Evolutionary conservation across 2,329 filamentous ascomycete genomes (phyloP), one percentile per base, ranked within the genome.

Genomic region (Diplodia seriata): DNA sequence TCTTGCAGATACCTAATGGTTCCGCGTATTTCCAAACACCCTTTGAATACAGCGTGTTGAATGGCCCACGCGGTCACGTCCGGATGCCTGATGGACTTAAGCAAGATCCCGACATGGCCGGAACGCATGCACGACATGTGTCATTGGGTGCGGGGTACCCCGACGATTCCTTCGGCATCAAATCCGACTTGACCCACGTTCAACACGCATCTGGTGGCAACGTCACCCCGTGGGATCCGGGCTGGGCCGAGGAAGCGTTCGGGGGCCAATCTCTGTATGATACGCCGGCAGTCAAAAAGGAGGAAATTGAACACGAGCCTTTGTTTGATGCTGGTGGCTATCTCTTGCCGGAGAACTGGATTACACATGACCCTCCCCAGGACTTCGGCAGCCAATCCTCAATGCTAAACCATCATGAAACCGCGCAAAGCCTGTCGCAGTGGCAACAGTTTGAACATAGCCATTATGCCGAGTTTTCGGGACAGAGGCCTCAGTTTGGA

Each of bases 231-330:
- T 62, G 57, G 57, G 57, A 62, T 9, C 57, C 57, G 7, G 57
- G 57, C 15, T 62, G 57, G 57, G 57, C 57, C 15, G 57, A 62
- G 9, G 57, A 62, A 6, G 57, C 57, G 9, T 62, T 62, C 40
- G 57, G 57, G 3, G 40, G 40, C 9, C 57, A 20, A 29, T 12
- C 57, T 18, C 57, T 62, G 57, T 62, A 62, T 43, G 57, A 43
- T 2, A 14, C 11, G 50, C 26, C 50, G 14, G 23, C 9, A n/a
- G 12, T 53, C 23, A 53, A 53, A 6, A 15, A 18, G 50, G 50
- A 53, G 50, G 50, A 31, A 3, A 11, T 9, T 26, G 49, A 51
- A 23, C 49, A 38, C 36, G 36, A 8, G 23, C 15, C 38, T 18
- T 29, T 11, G 49, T 51, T 51, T 6, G 50, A 18, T 38, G 36